These are phyloP conservation scores for Lepiota venenata DNA, from an alignment of 768 basidiomycete species.

Conservation along the genomic window DNA sequence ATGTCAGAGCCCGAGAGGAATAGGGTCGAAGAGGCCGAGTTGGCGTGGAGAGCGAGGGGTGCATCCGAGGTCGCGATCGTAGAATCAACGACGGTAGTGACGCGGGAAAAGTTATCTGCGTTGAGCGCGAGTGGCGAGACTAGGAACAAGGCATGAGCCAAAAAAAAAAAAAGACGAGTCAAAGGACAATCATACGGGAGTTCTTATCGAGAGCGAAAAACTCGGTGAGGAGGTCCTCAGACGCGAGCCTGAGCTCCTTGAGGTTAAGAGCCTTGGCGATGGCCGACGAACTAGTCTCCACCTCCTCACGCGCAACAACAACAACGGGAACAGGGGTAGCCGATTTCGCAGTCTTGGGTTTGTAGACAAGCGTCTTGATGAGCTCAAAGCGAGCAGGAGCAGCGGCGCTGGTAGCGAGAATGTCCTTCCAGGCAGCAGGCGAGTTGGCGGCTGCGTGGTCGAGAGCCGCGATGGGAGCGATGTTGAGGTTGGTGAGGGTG, in stretches of 20 bases:
- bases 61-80: constrained; percentile 70
- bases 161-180: neutral
- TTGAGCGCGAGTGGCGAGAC: constrained; percentile 82
- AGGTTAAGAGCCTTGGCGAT: constrained; percentile 78
- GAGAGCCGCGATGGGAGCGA: constrained; percentile 49
- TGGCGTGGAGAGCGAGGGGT: constrained; percentile 73
- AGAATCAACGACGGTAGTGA: constrained; percentile 73
- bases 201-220: constrained; percentile 86
- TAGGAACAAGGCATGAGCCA: constrained; percentile 25
- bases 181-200: constrained; percentile 59
- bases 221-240: constrained; percentile 81
- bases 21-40: constrained; percentile 65
- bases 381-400: constrained; percentile 64
- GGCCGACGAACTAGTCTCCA: constrained; percentile 75
- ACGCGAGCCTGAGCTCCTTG: constrained; percentile 86
- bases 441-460: constrained; percentile 63
- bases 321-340: constrained; percentile 83
- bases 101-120: constrained; percentile 60
- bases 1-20: constrained; percentile 82
- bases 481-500: constrained; percentile 50
- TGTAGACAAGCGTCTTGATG: constrained; percentile 90
- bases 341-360: constrained; percentile 93
- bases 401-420: constrained; percentile 49
- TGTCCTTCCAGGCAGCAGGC: constrained; percentile 74
- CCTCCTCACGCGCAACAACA: constrained; percentile 80